These are phyloP conservation scores for Schizochytrium sp. DNA, from an alignment of 108 stramenopile species.

Conservation along the genomic window DNA sequence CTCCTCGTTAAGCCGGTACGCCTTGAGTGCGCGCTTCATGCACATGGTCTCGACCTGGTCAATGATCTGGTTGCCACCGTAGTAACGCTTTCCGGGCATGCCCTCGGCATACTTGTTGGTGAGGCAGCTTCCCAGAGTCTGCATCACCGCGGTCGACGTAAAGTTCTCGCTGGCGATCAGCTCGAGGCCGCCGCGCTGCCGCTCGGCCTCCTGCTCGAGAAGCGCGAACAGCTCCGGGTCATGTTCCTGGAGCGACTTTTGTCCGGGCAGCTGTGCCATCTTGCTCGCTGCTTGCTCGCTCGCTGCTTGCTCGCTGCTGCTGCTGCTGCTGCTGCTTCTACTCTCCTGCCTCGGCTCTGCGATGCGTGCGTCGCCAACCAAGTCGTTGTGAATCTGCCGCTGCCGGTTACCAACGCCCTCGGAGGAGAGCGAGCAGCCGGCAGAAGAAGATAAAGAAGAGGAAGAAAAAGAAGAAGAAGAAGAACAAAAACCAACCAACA, in stretches of 20 bases:
- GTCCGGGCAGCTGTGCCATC: conserved; percentile 50
- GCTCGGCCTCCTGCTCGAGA: conserved; percentile 81
- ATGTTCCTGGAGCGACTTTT: conserved; percentile 79
- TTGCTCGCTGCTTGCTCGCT: background rate
- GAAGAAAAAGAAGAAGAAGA: no score
- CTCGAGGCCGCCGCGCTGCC: conserved; percentile 91
- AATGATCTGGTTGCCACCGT: conserved; percentile 76
- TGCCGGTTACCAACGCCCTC: no score
- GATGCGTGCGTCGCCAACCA: background rate
- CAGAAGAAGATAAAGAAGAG: no score
- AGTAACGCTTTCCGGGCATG: conserved; percentile 93
- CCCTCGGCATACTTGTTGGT: conserved; percentile 99
- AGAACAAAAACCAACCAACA: no score
- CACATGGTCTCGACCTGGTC: conserved; percentile 79
- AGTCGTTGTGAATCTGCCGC: no score
- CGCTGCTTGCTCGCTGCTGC: background rate
- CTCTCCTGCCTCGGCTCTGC: background rate
- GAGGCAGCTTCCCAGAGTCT: conserved; percentile 91
- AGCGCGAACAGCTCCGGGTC: conserved; percentile 91
- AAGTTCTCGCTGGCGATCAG: conserved; percentile 99
- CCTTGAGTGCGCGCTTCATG: conserved; percentile 84
- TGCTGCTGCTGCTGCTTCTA: background rate
- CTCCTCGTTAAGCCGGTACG: conserved; percentile 83
- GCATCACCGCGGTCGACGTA: conserved; percentile 93
- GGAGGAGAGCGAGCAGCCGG: no score